A percentile compares a stretch with the other conserved stretches of the same genome.
Evolutionary conservation across 306 rosid genomes (phyloP).

Genomic region (Fragaria ananassa): DNA sequence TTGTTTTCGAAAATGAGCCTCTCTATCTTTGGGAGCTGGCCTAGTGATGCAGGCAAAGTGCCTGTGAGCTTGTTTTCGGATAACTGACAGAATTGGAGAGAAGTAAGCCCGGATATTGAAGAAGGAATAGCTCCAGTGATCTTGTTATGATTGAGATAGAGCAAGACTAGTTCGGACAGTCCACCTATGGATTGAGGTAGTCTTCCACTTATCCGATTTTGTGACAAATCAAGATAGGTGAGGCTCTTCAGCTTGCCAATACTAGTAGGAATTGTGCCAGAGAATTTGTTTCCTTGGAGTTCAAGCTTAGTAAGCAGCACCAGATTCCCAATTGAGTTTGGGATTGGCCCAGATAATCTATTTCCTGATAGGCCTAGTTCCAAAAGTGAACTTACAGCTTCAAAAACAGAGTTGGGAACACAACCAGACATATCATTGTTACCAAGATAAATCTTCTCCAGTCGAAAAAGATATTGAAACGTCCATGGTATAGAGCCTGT

Average conservation of each 20-base stretch:
- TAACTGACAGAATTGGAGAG: conserved; percentile 41
- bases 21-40: conserved; percentile 45
- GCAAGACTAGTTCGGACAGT: conserved; percentile 36
- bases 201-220: conserved; percentile 44
- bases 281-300: conserved; percentile 45
- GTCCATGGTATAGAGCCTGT: conserved; percentile 35
- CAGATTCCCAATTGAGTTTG: conserved; percentile 42
- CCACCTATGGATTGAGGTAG: conserved; percentile 50
- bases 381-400: conserved; percentile 35
- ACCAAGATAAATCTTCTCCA: conserved; percentile 44
- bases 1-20: conserved; percentile 54
- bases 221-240: conserved; percentile 46
- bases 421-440: conserved; percentile 41
- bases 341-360: conserved; percentile 40
- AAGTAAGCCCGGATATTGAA: conserved; percentile 46
- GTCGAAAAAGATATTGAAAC: conserved; percentile 26
- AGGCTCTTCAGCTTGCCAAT: conserved; percentile 46
- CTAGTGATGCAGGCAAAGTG: conserved; percentile 47
- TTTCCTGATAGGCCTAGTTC: conserved; percentile 52
- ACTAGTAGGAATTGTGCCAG: conserved; percentile 36
- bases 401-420: conserved; percentile 35
- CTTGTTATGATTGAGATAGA: conserved; percentile 49
- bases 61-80: conserved; percentile 47
- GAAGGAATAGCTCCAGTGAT: conserved; percentile 47
- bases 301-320: conserved; percentile 37